Base-by-base conservation (phyloP, 202 grass and related monocot species). In the Carex sylvatica region DNA sequence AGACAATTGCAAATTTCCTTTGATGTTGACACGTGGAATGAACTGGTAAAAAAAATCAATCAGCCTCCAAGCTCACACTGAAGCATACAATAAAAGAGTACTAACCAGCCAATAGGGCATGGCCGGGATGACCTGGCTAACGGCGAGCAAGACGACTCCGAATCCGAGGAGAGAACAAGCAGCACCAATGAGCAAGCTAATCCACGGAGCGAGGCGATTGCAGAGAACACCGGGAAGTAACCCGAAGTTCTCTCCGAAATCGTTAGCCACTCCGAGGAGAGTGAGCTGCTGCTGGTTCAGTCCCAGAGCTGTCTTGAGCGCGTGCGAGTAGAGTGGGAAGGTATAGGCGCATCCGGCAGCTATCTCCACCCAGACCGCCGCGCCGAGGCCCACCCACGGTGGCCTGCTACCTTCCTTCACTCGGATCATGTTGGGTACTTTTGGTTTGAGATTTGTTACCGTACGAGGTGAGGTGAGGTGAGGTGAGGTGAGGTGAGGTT, bases 271-370 rank as follows among this genome's bases (percentile, higher is more conserved):
- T 44, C 79, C 95, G 53, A 98, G 90, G 47, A 98, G 76, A 42
- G 87, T 88, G 82, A 98, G 92, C 81, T 88, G 92, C 85, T 90
- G 72, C 88, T 98, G 95, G 84, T 68, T 88, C 67, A 84, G 74
- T 11, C 84, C 92, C 9, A 98, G 84, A 5, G 86, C 55, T 6
- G 82, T 53, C 87, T 98, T 98, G 78, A 98, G 88, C 82, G 79
- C 78, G 88, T 88, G 95, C 24, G 95, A 94, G 85, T 98, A 98
- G 81, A 98, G 92, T 16, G 95, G 90, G 87, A 98, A 98, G 4
- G 87, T 91, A 75, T 93, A 94, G 53, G 80, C 87, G 28, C 64
- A 82, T 15, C 95, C 92, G 2, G 87, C 95, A 3, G 88, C 87
- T 70, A 98, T 89, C 85, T 94, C 92, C 69, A 98, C 75, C 92